Percentiles rank a stretch among this genome's conserved stretches.
Conservation (phyloP, 768 basidiomycete genomes). For the Russula virescens region DNA sequence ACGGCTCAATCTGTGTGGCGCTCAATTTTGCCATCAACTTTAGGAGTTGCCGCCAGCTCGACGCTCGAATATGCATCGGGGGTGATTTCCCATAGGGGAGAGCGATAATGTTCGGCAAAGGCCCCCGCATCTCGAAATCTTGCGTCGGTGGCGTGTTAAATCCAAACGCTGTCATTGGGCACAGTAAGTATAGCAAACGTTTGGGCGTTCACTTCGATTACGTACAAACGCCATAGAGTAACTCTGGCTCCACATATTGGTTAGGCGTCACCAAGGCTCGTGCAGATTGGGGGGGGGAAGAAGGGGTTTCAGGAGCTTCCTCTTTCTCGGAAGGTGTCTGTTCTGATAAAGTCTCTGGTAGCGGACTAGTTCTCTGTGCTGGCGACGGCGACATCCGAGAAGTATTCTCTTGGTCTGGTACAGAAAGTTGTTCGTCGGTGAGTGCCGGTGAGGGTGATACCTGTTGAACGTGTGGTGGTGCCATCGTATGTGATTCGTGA, state of each 20-base stretch:
- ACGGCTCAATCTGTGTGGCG: slow-evolving; percentile 63
- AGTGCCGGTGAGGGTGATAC: neutral
- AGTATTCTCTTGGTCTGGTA: neutral
- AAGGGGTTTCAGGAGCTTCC: neutral
- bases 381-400: neutral
- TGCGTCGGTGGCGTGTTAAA: slow-evolving; percentile 56
- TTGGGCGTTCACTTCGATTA: neutral
- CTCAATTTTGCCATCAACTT: slow-evolving; percentile 71
- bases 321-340: slow-evolving; percentile 8
- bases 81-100: slow-evolving; percentile 64
- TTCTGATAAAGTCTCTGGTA: neutral
- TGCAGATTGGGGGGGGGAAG: neutral
- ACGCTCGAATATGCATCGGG: slow-evolving; percentile 66
- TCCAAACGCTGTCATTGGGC: slow-evolving; percentile 49
- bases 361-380: slow-evolving; percentile 6
- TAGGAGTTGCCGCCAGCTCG: slow-evolving; percentile 67
- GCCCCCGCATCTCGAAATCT: slow-evolving; percentile 41
- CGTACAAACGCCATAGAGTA: slow-evolving; percentile 40
- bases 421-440: neutral
- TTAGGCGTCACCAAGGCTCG: slow-evolving; percentile 14
- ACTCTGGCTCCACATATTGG: slow-evolving; percentile 49
- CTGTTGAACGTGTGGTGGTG: neutral
- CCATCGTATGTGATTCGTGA: neutral
- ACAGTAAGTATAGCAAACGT: neutral
- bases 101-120: slow-evolving; percentile 69